Conservation (phyloP, 371 early-diverging fungal genomes). For the Phascolomyces articulosus region DNA sequence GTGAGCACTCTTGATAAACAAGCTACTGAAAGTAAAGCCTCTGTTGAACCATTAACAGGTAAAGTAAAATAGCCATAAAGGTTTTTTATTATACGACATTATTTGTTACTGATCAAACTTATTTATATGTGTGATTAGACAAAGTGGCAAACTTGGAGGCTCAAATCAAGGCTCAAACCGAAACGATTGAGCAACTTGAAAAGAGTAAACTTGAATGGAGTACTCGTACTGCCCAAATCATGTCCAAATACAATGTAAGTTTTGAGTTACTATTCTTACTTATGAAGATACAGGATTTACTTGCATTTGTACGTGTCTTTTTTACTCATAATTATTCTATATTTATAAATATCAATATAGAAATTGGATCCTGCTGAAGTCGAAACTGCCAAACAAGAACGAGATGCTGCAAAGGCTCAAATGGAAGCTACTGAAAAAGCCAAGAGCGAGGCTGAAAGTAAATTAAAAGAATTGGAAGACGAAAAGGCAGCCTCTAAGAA, state of each 20-base stretch:
- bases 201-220: constrained; percentile 23
- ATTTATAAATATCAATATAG: constrained; percentile 10
- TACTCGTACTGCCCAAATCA: constrained; percentile 19
- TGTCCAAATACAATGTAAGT: constrained; percentile 27
- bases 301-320: no score
- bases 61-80: neutral
- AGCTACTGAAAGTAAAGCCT: constrained; percentile 10
- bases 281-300: no score
- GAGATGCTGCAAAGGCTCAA: constrained; percentile 11
- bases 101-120: no score
- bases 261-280: no score
- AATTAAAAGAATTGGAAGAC: constrained; percentile 9
- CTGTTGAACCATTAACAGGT: constrained; percentile 20
- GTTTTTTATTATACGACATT: no score
- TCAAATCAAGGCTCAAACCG: constrained; percentile 13
- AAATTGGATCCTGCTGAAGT: constrained; percentile 30
- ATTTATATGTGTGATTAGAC: constrained; percentile 2
- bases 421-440: constrained; percentile 10
- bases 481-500: constrained; percentile 8
- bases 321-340: no score
- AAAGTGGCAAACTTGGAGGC: constrained; percentile 14
- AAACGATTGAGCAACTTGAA: constrained; percentile 12
- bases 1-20: constrained; percentile 6
- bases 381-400: constrained; percentile 18
- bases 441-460: constrained; percentile 7